Evolutionary conservation across 176 grass and related monocot species (phyloP), one percentile per base, ranked within the genome.

Genomic region (Calamus simplicifolius): DNA sequence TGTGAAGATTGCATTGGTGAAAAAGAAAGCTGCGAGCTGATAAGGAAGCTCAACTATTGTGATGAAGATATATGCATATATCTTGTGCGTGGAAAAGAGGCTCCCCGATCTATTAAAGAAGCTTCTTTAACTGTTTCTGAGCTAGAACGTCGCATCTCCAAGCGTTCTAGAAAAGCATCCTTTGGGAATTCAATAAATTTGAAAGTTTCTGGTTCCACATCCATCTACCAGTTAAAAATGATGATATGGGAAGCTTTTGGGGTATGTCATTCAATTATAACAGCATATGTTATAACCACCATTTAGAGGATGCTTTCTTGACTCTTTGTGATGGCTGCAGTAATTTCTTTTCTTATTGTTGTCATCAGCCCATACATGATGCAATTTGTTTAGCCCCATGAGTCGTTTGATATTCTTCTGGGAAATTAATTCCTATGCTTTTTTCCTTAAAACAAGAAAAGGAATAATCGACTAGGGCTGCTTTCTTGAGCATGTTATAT

Each of bases 161-260:
- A 98, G 73, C 87, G 93, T 62, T 87, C 84, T 10, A 81, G 93
- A 43, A 89, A 83, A 80, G 76, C 81, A 56, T 78, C 69, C 19
- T 85, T 81, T 61, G 93, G 92, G 16, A 91, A 81, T 26, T 82
- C 78, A 29, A 75, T 92, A 66, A 83, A 66, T 77, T 82, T 98
- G 69, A 92, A 66, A 59, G 93, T 98, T 35, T 98, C 93, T 72
- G 81, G 87, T 62, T 85, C 93, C 48, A 98, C 93, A 64, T 70
- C 87, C 0, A 56, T 98, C 58, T 92, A 89, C 80, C 87, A 98
- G 62, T 85, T 98, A 67, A 98, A 98, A 80, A 86, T 98, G 75
- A 92, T 98, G 93, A 92, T 98, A 74, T 98, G 93, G 93, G 88
- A 98, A 72, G 89, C 93, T 58, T 85, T 98, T 68, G 93, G 93